These are phyloP conservation scores for Saitozyma podzolica DNA, from an alignment of 768 basidiomycete species.

Conservation along the genomic window DNA sequence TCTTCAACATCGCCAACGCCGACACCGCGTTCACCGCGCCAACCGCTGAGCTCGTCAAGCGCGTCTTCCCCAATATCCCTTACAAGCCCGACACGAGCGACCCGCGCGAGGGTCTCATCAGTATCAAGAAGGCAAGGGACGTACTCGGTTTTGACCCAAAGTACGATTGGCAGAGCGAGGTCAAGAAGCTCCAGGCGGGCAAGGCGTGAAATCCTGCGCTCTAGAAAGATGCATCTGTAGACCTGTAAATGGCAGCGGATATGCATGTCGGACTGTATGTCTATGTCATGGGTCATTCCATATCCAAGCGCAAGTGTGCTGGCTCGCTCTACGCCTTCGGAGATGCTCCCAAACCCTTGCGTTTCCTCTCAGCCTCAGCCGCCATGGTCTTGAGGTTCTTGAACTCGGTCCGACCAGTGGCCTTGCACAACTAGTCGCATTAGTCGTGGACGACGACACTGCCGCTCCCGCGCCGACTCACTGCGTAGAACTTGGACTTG, in stretches of 20 bases:
- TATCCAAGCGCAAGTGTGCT: not conserved
- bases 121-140: constrained; percentile 48
- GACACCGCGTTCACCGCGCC: constrained; percentile 36
- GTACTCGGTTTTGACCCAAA: constrained; percentile 45
- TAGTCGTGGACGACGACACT: not conserved
- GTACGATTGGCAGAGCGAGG: constrained; percentile 46
- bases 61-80: constrained; percentile 40
- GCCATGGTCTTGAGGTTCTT: constrained; percentile 45
- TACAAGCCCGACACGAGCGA: constrained; percentile 44
- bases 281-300: not conserved
- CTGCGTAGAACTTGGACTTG: constrained; percentile 47
- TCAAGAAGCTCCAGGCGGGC: constrained; percentile 22
- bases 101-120: constrained; percentile 40
- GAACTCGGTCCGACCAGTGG: constrained; percentile 50
- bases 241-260: not conserved
- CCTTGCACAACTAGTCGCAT: constrained; percentile 41
- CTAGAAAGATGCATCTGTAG: too few relatives aligned
- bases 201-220: not conserved
- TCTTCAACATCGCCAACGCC: constrained; percentile 51
- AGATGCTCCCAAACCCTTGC: not conserved
- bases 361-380: constrained; percentile 36
- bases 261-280: not conserved
- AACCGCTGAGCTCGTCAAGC: constrained; percentile 41
- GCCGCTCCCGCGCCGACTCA: constrained; percentile 13
- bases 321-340: not conserved